Conservation (phyloP, 306 rosid genomes). For the Citrullus mucosospermus region DNA sequence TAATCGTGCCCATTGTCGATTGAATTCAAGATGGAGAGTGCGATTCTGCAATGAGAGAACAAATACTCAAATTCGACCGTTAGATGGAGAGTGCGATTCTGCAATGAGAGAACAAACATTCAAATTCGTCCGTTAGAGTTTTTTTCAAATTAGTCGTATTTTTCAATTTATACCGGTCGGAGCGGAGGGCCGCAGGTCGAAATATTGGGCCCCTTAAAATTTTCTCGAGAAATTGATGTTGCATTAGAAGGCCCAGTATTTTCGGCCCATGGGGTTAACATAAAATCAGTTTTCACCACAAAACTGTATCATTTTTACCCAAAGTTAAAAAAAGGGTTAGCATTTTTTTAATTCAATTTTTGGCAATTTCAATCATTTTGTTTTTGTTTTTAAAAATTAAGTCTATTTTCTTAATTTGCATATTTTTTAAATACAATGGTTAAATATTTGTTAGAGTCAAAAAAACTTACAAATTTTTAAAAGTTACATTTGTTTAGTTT, state of each 20-base stretch:
- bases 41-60: not conserved
- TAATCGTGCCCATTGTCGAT: constrained; percentile 25
- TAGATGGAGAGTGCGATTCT: not conserved
- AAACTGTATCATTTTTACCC: no score
- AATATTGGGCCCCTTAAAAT: not conserved
- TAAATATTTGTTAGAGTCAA: no score
- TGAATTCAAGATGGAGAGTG: not conserved
- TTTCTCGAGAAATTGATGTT: not conserved
- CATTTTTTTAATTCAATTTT: no score
- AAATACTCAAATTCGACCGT: not conserved
- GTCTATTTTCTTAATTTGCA: no score
- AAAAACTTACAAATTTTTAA: no score
- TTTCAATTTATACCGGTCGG: not conserved
- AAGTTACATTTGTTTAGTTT: no score
- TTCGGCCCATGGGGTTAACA: not conserved
- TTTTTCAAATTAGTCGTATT: not conserved
- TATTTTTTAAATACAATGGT: no score
- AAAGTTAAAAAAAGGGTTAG: no score
- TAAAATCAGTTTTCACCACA: no score
- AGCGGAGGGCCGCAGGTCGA: not conserved
- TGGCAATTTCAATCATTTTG: no score
- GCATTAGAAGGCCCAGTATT: not conserved
- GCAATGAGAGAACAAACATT: not conserved
- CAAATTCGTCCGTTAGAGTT: not conserved
- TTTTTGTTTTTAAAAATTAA: no score